These are phyloP conservation scores for Pythium dissotocum DNA, from an alignment of 352 stramenopile genomes.

Conservation along the genomic window DNA sequence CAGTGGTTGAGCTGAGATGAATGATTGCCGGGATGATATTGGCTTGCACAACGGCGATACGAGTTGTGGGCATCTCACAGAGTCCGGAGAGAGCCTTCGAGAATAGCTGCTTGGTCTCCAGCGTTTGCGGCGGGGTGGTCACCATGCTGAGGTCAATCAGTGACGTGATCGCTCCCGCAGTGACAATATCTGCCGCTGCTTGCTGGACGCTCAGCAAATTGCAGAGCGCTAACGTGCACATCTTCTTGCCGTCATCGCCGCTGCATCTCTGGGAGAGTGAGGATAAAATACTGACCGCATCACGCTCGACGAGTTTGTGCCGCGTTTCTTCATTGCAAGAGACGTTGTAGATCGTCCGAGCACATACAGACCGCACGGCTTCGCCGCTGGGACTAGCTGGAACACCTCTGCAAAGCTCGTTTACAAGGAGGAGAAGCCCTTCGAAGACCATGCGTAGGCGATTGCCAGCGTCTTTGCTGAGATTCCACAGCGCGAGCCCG, in stretches of 20 bases:
- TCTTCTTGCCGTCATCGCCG: conserved; percentile 56
- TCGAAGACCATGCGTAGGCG: conserved; percentile 77
- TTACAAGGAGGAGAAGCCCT: conserved; percentile 58
- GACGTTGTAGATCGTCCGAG: conserved; percentile 67
- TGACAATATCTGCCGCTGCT: conserved; percentile 66
- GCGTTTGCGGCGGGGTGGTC: conserved; percentile 32
- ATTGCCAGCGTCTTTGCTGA: conserved; percentile 72
- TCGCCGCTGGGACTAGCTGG: conserved; percentile 19
- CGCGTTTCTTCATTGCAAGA: conserved; percentile 68
- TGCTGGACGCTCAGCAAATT: conserved; percentile 80
- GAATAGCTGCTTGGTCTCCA: conserved; percentile 60
- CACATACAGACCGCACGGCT: conserved; percentile 44
- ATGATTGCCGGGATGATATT: conserved; percentile 65
- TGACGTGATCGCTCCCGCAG: conserved; percentile 59
- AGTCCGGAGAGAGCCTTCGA: conserved; percentile 67
- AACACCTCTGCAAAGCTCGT: conserved; percentile 43
- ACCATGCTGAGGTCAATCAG: conserved; percentile 65
- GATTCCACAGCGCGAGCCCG: conserved; percentile 55
- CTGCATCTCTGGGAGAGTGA: conserved; percentile 39
- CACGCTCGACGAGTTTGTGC: conserved; percentile 66
- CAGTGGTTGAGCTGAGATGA: conserved; percentile 37
- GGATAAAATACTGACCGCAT: conserved; percentile 58
- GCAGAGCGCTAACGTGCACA: conserved; percentile 77
- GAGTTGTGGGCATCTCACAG: conserved; percentile 54
- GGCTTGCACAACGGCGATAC: conserved; percentile 44